Conservation (phyloP, 78 protist species). For the Ministeria vibrans region DNA sequence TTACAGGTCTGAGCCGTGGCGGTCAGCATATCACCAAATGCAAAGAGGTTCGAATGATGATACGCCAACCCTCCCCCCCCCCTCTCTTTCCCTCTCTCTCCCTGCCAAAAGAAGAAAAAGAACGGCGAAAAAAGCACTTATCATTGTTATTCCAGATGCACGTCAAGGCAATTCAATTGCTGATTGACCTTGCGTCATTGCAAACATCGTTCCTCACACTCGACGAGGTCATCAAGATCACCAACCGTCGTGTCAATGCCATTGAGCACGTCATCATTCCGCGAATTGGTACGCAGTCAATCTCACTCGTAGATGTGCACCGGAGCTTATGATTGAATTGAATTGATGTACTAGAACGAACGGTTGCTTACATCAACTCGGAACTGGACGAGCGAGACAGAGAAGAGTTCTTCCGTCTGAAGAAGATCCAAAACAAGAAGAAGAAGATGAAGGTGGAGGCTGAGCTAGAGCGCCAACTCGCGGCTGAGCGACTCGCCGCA, state of each 20-base stretch:
- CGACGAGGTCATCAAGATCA: constrained; percentile 92
- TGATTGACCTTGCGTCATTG: constrained; percentile 86
- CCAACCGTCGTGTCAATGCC: constrained; percentile 99
- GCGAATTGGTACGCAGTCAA: constrained; percentile 56
- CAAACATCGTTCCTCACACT: constrained; percentile 89
- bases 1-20: constrained; percentile 90
- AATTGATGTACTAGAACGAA: constrained; percentile 30
- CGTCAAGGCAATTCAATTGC: constrained; percentile 54
- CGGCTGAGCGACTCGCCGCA: not conserved
- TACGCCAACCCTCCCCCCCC: no score
- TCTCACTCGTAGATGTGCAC: not conserved
- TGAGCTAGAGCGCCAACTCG: constrained; percentile 2
- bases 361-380: constrained; percentile 76
- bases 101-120: no score
- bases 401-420: constrained; percentile 84
- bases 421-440: constrained; percentile 52
- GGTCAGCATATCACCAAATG: constrained; percentile 81
- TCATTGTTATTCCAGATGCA: no score
- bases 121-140: no score
- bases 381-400: constrained; percentile 96
- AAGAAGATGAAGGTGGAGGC: constrained; percentile 1
- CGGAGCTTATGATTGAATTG: not conserved
- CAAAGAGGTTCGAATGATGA: no score
- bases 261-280: constrained; percentile 95
- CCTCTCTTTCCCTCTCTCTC: no score